These are phyloP conservation scores for Fusarium nisikadoi DNA, from an alignment of 2,329 filamentous ascomycete genomes.

Conservation along the genomic window DNA sequence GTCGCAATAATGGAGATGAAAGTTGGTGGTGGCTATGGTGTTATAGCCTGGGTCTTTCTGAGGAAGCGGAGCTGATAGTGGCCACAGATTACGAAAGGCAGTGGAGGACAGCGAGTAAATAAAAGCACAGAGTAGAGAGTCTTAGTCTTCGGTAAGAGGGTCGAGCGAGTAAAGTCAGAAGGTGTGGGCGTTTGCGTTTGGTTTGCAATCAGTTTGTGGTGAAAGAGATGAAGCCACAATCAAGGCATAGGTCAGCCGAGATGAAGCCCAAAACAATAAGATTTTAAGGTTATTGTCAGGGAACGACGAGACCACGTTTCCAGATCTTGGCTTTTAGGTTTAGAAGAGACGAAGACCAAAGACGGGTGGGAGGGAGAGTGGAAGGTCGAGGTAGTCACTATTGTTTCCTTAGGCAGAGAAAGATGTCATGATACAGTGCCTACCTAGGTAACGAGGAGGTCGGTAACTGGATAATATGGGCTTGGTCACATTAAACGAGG, in stretches of 20 bases:
- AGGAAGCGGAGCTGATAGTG: constrained; percentile 14
- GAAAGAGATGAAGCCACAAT: constrained; percentile 36
- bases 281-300: constrained; percentile 40
- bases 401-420: constrained; percentile 24
- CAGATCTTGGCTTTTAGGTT: constrained; percentile 17
- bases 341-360: neutral
- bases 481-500: constrained; percentile 13
- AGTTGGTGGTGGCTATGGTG: constrained; percentile 17
- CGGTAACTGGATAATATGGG: constrained; percentile 3
- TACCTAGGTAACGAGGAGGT: neutral
- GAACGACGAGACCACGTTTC: constrained; percentile 36
- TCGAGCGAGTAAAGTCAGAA: constrained; percentile 14
- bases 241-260: constrained; percentile 38
- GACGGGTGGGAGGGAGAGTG: neutral
- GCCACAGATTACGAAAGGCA: constrained; percentile 10
- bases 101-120: neutral
- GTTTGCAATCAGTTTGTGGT: constrained; percentile 6
- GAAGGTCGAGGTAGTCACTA: constrained; percentile 1
- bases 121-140: constrained; percentile 4
- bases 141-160: constrained; percentile 25
- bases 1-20: neutral
- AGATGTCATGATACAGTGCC: constrained; percentile 2
- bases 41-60: constrained; percentile 15
- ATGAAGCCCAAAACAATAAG: constrained; percentile 33
- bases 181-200: constrained; percentile 18